Evolutionary conservation across 2,329 filamentous ascomycete species (phyloP).

Genomic region (Cladosporium phlei): DNA sequence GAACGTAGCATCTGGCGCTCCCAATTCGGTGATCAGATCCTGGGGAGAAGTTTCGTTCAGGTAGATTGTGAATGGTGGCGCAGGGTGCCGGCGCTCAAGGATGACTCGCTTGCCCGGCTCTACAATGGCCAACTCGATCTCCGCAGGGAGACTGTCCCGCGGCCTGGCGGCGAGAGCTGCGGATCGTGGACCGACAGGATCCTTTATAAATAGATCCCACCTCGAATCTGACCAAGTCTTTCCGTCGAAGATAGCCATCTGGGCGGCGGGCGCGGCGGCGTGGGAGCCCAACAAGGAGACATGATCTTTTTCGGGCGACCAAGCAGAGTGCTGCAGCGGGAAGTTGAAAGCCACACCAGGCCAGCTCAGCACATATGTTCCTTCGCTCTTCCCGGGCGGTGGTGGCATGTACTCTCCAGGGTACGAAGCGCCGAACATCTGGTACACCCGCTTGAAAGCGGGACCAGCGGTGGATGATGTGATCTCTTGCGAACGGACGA

Average conservation of each 20-base stretch:
- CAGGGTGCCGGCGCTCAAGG: constrained; percentile 66
- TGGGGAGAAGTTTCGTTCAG: constrained; percentile 87
- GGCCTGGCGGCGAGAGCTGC: constrained; percentile 64
- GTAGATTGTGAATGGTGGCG: constrained; percentile 62
- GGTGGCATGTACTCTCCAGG: constrained; percentile 84
- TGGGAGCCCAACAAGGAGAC: constrained; percentile 79
- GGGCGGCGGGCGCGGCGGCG: constrained; percentile 68
- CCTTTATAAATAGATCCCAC: constrained; percentile 68
- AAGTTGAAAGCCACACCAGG: constrained; percentile 93
- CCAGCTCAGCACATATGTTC: constrained; percentile 87
- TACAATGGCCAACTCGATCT: constrained; percentile 75
- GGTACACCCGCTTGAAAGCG: constrained; percentile 58
- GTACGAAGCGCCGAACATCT: constrained; percentile 90
- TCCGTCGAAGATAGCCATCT: constrained; percentile 88
- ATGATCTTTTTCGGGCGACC: constrained; percentile 73
- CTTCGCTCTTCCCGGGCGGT: constrained; percentile 49
- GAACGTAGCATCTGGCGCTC: constrained; percentile 90
- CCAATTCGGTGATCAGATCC: constrained; percentile 83
- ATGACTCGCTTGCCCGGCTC: constrained; percentile 72
- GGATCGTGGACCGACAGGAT: constrained; percentile 68
- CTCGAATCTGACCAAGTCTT: constrained; percentile 85
- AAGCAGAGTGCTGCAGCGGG: constrained; percentile 66
- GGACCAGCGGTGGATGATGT: constrained; percentile 24
- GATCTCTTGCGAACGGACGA: constrained; percentile 59
- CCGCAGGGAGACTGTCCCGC: constrained; percentile 78